These are phyloP conservation scores for Metarhizium anisopliae DNA, from an alignment of 2,329 filamentous ascomycete genomes.

Conservation along the genomic window DNA sequence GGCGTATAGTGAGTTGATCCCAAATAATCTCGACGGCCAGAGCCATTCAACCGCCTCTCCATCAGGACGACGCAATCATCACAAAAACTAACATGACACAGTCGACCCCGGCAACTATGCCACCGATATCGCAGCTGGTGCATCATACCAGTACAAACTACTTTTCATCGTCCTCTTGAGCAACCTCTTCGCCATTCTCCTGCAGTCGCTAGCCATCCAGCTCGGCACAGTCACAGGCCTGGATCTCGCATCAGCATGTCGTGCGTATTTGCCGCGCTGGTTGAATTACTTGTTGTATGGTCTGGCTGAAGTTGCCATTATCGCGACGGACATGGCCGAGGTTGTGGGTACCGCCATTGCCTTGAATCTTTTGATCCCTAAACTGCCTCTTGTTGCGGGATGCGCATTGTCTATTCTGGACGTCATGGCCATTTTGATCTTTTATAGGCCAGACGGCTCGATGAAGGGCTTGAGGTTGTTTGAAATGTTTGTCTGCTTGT, in stretches of 20 bases:
- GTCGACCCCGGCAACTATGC: slow-evolving; percentile 60
- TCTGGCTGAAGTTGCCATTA: slow-evolving; percentile 58
- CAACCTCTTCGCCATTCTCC: slow-evolving; percentile 62
- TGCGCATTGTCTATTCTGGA: slow-evolving; percentile 61
- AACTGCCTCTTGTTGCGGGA: slow-evolving; percentile 57
- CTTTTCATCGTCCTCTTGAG: slow-evolving; percentile 61
- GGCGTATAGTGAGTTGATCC: slow-evolving; percentile 39
- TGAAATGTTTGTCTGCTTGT: slow-evolving; percentile 51
- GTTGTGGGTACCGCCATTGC: slow-evolving; percentile 65
- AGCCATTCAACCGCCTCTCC: too few species aligned
- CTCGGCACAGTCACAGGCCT: slow-evolving; percentile 60
- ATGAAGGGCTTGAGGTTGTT: slow-evolving; percentile 54
- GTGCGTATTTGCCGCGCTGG: slow-evolving; percentile 57
- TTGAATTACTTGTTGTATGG: slow-evolving; percentile 52
- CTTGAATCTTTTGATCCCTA: slow-evolving; percentile 54
- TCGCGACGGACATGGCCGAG: slow-evolving; percentile 64
- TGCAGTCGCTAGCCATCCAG: slow-evolving; percentile 61
- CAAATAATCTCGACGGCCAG: too few species aligned
- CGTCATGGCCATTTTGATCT: slow-evolving; percentile 58
- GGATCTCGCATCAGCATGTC: slow-evolving; percentile 57
- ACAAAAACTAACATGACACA: slow-evolving; percentile 11
- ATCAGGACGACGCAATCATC: too few species aligned
- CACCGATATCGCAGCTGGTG: slow-evolving; percentile 60
- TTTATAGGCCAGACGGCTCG: slow-evolving; percentile 51
- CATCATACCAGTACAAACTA: slow-evolving; percentile 54